Conservation (phyloP, 2,329 filamentous ascomycete genomes). For the Colletotrichum chrysophilum region DNA sequence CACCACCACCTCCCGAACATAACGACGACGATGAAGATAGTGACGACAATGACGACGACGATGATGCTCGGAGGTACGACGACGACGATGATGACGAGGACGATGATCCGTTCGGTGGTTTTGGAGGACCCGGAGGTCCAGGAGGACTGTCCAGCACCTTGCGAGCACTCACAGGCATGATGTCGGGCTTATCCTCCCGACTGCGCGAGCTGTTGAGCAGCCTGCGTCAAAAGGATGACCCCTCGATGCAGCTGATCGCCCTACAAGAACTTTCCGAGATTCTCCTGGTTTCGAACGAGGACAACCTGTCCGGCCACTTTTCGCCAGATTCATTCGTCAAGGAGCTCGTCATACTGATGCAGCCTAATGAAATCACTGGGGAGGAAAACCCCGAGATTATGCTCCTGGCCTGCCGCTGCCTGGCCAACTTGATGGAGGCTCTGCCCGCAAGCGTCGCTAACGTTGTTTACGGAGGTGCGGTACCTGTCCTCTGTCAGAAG, state of each 20-base stretch:
- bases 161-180: constrained; percentile 87
- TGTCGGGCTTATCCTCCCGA: constrained; percentile 81
- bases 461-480: constrained; percentile 96
- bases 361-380: constrained; percentile 79
- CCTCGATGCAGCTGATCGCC: constrained; percentile 87
- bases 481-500: constrained; percentile 93
- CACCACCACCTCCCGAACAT: constrained; percentile 42
- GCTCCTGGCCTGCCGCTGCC: constrained; percentile 92
- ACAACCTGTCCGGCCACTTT: constrained; percentile 94
- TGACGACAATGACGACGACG: constrained; percentile 58
- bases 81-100: constrained; percentile 76
- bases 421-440: constrained; percentile 98
- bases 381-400: constrained; percentile 97
- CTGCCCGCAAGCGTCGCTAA: constrained; percentile 91
- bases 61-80: constrained; percentile 31
- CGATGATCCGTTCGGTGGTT: constrained; percentile 67
- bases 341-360: constrained; percentile 91
- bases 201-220: constrained; percentile 79
- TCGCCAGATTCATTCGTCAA: constrained; percentile 94
- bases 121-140: constrained; percentile 69
- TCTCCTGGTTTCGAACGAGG: constrained; percentile 92
- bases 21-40: constrained; percentile 47
- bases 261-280: constrained; percentile 94
- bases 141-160: constrained; percentile 80
- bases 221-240: constrained; percentile 83